Percentiles rank a stretch among this genome's conserved stretches.
phyloP scores from a whole-genome alignment of 371 early-diverging fungal species.

The Apophysomyces trapeziformis region DNA sequence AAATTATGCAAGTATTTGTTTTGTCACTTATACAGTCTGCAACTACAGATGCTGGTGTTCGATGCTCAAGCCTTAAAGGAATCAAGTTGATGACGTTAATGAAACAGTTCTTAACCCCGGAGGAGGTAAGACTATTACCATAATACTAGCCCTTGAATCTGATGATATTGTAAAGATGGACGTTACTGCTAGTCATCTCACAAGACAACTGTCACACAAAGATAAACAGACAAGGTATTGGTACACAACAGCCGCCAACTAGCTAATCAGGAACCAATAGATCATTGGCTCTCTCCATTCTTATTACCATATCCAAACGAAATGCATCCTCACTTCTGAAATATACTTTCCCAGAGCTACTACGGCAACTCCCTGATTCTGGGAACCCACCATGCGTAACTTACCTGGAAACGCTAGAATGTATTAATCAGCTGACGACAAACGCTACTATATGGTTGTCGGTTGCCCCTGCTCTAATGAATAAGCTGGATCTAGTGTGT shows the following conservation, averaged over 20 bases:
- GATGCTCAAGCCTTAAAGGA: slow-evolving; percentile 60
- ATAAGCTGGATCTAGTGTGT: background rate
- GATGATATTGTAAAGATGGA: slow-evolving; percentile 20
- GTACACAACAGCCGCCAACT: background rate
- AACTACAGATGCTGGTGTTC: slow-evolving; percentile 45
- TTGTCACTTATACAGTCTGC: slow-evolving; percentile 23
- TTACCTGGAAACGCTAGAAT: slow-evolving; percentile 6
- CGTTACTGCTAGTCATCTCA: slow-evolving; percentile 26
- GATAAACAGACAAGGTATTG: slow-evolving; percentile 18
- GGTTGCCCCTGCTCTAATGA: background rate
- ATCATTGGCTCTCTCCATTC: background rate
- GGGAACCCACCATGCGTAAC: background rate
- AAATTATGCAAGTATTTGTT: slow-evolving; percentile 31
- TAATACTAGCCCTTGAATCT: background rate
- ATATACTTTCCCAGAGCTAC: slow-evolving; percentile 10
- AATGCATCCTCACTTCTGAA: slow-evolving; percentile 8
- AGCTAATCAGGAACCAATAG: background rate
- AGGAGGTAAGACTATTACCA: slow-evolving; percentile 40
- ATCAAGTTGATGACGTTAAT: slow-evolving; percentile 66
- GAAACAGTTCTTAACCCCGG: slow-evolving; percentile 58
- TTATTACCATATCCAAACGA: slow-evolving; percentile 9
- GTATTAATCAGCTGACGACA: background rate
- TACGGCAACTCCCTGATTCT: slow-evolving; percentile 1
- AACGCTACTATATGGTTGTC: background rate
- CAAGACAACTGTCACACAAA: slow-evolving; percentile 20